Percentiles rank a stretch among this genome's conserved stretches.
These are phyloP conservation scores for Amanita thiersii DNA, from an alignment of 768 basidiomycete species.

Conservation along the genomic window DNA sequence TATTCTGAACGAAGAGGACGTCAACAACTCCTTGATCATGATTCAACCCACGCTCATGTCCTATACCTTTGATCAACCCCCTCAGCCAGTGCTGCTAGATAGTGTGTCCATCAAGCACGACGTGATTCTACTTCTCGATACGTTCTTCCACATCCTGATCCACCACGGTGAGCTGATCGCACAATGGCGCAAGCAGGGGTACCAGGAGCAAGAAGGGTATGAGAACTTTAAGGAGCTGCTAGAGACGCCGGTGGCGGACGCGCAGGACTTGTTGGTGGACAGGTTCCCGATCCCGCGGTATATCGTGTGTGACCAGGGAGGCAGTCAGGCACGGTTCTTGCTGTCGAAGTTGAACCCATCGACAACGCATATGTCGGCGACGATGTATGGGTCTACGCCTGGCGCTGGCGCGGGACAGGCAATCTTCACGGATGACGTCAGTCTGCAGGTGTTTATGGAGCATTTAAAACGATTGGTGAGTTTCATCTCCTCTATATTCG, in stretches of 20 bases:
- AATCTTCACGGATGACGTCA: slow-evolving; percentile 98
- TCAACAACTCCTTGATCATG: slow-evolving; percentile 99
- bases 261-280: slow-evolving; percentile 90
- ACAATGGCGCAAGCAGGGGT: slow-evolving; percentile 96
- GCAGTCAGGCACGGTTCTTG: slow-evolving; percentile 97
- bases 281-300: slow-evolving; percentile 97
- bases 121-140: slow-evolving; percentile 92
- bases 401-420: slow-evolving; percentile 72
- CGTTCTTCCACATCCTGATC: slow-evolving; percentile 99
- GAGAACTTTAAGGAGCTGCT: slow-evolving; percentile 97
- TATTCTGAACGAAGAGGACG: slow-evolving; percentile 92
- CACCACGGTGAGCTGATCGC: slow-evolving; percentile 98
- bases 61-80: slow-evolving; percentile 85
- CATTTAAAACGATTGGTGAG: slow-evolving; percentile 87
- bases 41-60: slow-evolving; percentile 99
- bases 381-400: slow-evolving; percentile 79
- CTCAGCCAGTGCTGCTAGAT: slow-evolving; percentile 93
- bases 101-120: slow-evolving; percentile 97
- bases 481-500: slow-evolving; percentile 9
- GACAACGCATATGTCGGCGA: slow-evolving; percentile 91
- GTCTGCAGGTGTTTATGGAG: slow-evolving; percentile 96
- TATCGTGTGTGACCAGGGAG: slow-evolving; percentile 96
- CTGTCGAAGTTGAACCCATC: slow-evolving; percentile 95
- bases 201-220: slow-evolving; percentile 97
- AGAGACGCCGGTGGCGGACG: slow-evolving; percentile 79